phyloP scores from a whole-genome alignment of 148 eudicot species.

The Talinum fruticosum region DNA sequence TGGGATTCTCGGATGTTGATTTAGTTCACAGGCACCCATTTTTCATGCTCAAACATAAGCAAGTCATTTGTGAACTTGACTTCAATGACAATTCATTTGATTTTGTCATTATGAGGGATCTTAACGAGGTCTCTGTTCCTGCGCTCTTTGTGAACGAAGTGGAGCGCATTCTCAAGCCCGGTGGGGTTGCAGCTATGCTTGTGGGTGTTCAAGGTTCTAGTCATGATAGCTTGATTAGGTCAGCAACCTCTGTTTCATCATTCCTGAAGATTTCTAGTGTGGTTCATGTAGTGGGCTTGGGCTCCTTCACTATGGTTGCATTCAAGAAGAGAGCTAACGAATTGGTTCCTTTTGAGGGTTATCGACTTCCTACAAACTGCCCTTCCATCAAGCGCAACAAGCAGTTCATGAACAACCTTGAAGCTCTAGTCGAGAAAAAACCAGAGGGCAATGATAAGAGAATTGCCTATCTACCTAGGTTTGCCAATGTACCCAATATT shows the following conservation, averaged over 20 bases:
- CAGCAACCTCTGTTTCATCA: slow-evolving; percentile 54
- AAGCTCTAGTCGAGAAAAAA: slow-evolving; percentile 41
- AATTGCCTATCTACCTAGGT: slow-evolving; percentile 49
- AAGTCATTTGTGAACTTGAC: slow-evolving; percentile 56
- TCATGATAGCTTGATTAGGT: slow-evolving; percentile 52
- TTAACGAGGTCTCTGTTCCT: slow-evolving; percentile 69
- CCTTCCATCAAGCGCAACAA: slow-evolving; percentile 49
- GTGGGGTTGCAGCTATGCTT: slow-evolving; percentile 70
- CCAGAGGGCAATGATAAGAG: slow-evolving; percentile 10
- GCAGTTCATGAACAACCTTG: slow-evolving; percentile 50
- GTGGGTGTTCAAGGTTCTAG: slow-evolving; percentile 39
- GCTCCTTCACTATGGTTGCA: slow-evolving; percentile 47
- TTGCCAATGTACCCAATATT: slow-evolving; percentile 46
- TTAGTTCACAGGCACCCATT: slow-evolving; percentile 55
- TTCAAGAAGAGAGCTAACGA: slow-evolving; percentile 49
- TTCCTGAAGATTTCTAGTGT: slow-evolving; percentile 59
- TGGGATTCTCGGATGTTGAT: slow-evolving; percentile 54
- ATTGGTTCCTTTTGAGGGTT: slow-evolving; percentile 39
- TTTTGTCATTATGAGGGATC: slow-evolving; percentile 62
- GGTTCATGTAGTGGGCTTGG: slow-evolving; percentile 51
- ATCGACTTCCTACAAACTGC: slow-evolving; percentile 56
- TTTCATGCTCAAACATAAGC: slow-evolving; percentile 51
- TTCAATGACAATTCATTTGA: slow-evolving; percentile 51
- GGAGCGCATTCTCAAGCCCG: slow-evolving; percentile 75
- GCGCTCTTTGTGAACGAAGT: slow-evolving; percentile 71